These are phyloP conservation scores for Metarhizium humberi DNA, from an alignment of 2,329 filamentous ascomycete species.

Conservation along the genomic window DNA sequence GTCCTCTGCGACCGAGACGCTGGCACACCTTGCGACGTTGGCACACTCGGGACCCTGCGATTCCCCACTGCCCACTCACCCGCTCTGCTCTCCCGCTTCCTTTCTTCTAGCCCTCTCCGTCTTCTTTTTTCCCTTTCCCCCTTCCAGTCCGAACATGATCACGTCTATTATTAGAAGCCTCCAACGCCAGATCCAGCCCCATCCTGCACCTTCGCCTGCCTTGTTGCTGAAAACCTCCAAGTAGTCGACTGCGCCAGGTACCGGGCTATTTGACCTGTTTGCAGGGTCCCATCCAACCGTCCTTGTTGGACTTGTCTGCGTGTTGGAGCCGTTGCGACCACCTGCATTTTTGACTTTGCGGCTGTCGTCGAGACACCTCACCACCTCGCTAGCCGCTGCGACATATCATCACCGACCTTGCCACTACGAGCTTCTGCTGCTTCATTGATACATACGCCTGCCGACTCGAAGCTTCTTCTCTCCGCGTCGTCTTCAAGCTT, in stretches of 20 bases:
- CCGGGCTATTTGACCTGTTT: neutral
- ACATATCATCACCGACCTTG: neutral
- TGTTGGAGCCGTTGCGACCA: neutral
- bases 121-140: constrained; percentile 13
- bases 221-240: neutral
- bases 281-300: neutral
- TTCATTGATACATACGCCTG: neutral
- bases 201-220: constrained; percentile 15
- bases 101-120: constrained; percentile 7
- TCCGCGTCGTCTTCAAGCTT: neutral
- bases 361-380: neutral
- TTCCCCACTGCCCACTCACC: neutral
- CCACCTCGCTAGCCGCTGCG: neutral
- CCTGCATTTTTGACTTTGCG: neutral
- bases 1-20: neutral
- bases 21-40: no score
- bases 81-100: neutral
- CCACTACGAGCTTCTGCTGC: neutral
- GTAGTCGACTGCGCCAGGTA: neutral
- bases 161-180: constrained; percentile 43
- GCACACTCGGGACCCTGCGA: neutral
- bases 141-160: constrained; percentile 29
- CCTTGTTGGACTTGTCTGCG: neutral
- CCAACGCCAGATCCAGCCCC: constrained; percentile 41
- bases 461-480: neutral